These are phyloP conservation scores for Cicer judaicum DNA, from an alignment of 306 rosid genomes.

Conservation along the genomic window DNA sequence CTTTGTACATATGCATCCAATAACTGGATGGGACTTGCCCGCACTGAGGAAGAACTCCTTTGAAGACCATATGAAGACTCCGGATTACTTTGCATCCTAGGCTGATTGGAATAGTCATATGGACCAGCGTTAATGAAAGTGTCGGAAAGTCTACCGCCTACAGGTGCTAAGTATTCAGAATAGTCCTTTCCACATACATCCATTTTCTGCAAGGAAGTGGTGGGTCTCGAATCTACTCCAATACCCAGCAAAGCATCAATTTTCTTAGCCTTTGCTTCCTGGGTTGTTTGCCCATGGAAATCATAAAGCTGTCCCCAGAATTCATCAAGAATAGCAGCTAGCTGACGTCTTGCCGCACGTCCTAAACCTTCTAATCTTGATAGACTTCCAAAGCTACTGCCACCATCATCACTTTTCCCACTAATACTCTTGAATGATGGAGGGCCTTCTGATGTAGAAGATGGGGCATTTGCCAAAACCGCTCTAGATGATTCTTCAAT, in stretches of 20 bases:
- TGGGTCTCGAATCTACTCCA: slow-evolving; percentile 61
- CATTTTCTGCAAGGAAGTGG: slow-evolving; percentile 53
- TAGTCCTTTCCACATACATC: slow-evolving; percentile 62
- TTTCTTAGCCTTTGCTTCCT: slow-evolving; percentile 71
- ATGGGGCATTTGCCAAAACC: slow-evolving; percentile 51
- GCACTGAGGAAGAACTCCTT: slow-evolving; percentile 63
- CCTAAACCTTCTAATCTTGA: slow-evolving; percentile 94
- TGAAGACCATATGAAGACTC: slow-evolving; percentile 62
- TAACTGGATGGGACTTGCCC: slow-evolving; percentile 57
- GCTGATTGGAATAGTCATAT: slow-evolving; percentile 67
- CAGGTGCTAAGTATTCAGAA: slow-evolving; percentile 51
- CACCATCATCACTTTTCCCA: slow-evolving; percentile 91
- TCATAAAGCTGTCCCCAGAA: slow-evolving; percentile 94
- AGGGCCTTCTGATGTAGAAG: slow-evolving; percentile 78
- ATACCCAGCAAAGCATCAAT: slow-evolving; percentile 58
- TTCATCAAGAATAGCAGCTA: slow-evolving; percentile 77
- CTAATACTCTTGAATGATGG: slow-evolving; percentile 87
- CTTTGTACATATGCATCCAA: slow-evolving; percentile 63
- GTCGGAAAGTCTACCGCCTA: slow-evolving; percentile 64
- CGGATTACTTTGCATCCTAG: slow-evolving; percentile 59
- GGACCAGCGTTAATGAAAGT: slow-evolving; percentile 50
- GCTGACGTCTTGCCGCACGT: slow-evolving; percentile 92
- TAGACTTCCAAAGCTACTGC: slow-evolving; percentile 87
- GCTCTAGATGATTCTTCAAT: slow-evolving; percentile 68
- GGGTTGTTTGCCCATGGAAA: slow-evolving; percentile 71